These are phyloP conservation scores for Rubus idaeus DNA, from an alignment of 306 rosid genomes.

Conservation along the genomic window DNA sequence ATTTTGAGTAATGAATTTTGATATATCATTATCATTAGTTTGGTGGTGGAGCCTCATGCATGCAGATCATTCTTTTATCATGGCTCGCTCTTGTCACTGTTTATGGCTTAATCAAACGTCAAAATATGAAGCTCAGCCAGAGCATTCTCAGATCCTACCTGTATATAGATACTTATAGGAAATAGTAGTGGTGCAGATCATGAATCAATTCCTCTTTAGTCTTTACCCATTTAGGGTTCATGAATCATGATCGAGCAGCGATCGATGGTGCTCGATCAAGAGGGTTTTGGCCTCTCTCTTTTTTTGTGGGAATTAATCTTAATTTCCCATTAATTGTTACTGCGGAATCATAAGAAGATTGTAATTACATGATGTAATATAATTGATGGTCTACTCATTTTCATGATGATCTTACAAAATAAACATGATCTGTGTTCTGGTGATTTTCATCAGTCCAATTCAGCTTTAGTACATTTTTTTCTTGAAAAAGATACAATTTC, in stretches of 20 bases:
- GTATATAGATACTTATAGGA: too few relatives aligned
- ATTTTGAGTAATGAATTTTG: too few relatives aligned
- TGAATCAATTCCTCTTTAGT: too few relatives aligned
- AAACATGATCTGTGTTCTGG: not conserved
- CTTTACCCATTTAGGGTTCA: too few relatives aligned
- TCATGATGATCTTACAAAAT: not conserved
- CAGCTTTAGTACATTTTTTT: not conserved
- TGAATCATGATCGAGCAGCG: too few relatives aligned
- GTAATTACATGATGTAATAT: not conserved
- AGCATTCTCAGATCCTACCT: not conserved
- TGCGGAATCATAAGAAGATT: not conserved
- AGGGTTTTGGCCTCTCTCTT: too few relatives aligned
- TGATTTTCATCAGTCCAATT: not conserved
- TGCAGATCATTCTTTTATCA: conserved; percentile 36
- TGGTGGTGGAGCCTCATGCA: conserved; percentile 34
- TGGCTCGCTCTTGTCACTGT: conserved; percentile 51
- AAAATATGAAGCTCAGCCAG: conserved; percentile 23
- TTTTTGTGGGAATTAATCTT: not conserved
- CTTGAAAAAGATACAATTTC: too few relatives aligned
- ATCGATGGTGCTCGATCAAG: too few relatives aligned
- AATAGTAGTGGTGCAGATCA: not conserved
- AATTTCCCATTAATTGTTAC: not conserved
- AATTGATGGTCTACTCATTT: not conserved
- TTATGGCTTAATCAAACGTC: conserved; percentile 29
- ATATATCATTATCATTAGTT: too few relatives aligned